Evolutionary conservation across 129 eudicot genomes (phyloP), one percentile per base, ranked within the genome.

Genomic region (Kitagawia praeruptora): DNA sequence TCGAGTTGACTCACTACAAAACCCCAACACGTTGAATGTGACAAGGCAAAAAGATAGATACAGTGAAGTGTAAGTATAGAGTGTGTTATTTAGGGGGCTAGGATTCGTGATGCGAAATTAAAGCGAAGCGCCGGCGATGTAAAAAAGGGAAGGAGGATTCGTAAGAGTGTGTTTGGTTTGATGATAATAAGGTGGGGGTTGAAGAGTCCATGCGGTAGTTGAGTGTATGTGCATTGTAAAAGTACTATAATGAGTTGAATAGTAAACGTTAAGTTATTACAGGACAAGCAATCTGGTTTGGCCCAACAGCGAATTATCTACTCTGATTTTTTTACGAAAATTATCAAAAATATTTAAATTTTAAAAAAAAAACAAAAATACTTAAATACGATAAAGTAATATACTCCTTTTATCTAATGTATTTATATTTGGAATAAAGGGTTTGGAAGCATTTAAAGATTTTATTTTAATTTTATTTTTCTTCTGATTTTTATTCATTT

Each of bases 191-290:
- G 0, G 44, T 19, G 31, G 14, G n/a, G 75, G 34, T 18, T 71
- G 75, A 71, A 71, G 31, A 19, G 75, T 71, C 27, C 47, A 23
- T 39, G 28, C 47, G 75, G 45, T 40, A 3, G 49, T 74, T 45
- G 40, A 1, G 56, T 23, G 58, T 4, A 25, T 61, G 6, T 61
- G 31, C 66, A 9, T 61, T 8, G 13, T 56, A 54, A 6, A 15
- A 49, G 5, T 51, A 51, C 21, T 49, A 21, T 53, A 53, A 53
- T 61, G 10, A 40, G 38, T 40, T 38, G 28, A 41, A 44, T 12
- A 75, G 77, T 75, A 75, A 75, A 75, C 77, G 61, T 46, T 46
- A 75, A 75, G 77, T 8, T 3, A 73, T 73, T 44, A 44, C 40
- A 41, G 40, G 51, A 44, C 77, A 44, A 74, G 37, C 34, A 38